Evolutionary conservation across 2,329 filamentous ascomycete species (phyloP), one percentile per base, ranked within the genome.

Genomic region (Xylariaceae sp.): DNA sequence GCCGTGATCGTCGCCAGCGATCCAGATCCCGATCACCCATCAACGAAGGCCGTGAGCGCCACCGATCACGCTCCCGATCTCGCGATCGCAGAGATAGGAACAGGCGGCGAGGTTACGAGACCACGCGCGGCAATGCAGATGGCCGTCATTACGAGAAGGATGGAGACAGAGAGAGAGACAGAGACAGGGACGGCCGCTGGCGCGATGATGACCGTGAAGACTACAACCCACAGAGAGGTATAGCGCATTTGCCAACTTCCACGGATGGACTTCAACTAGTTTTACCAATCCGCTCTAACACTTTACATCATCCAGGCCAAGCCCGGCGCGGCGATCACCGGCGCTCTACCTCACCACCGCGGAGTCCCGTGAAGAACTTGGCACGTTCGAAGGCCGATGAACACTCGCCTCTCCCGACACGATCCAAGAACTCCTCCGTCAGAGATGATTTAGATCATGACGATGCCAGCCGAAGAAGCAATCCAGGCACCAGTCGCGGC

Each of bases 21-120:
- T 55, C 58, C 8, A 65, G 63, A 55, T 65, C 63, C 13, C 59
- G 63, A 52, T 65, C 62, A 9, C 64, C 74, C 30, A 72, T 74
- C 42, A 69, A 68, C 37, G 74, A 76, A 47, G 70, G 72, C 4
- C 71, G 64, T 44, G 68, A 71, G 30, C 64, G 66, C 52, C 62
- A 64, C 37, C 56, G 76, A 50, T 74, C 74, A 60, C 59, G 74
- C 68, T 71, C 77, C 67, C 59, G 74, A 68, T 71, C 77, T 67
- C 68, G 72, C 34, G 69, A 72, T 51, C 67, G 75, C 53, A 66
- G 76, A 64, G 68, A 73, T 15, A 62, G 73, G 64, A 70, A 75
- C 23, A 59, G 58, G 35, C 66, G 61, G 8, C 66, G 66, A 37
- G 66, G 61, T 11, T n/a, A 64, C 13, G 64, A 64, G n/a, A 42